A percentile compares a stretch with the other conserved stretches of the same genome.
Evolutionary conservation across 306 rosid species (phyloP).

Genomic region (Dryas alaskensis): DNA sequence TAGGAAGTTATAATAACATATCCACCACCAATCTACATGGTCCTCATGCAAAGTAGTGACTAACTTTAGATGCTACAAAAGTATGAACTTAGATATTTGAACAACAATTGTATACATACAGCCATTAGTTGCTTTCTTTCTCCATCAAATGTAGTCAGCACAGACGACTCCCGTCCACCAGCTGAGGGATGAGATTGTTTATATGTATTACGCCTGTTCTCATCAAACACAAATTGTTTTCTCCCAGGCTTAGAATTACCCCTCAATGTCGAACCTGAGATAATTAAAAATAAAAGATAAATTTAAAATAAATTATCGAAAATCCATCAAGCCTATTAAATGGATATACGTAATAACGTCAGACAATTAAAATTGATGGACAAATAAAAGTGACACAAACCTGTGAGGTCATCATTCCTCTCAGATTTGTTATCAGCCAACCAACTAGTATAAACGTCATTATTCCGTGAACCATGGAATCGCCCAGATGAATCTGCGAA

Average conservation of each 20-base stretch:
- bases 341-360: not conserved
- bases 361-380: slow-evolving; percentile 5
- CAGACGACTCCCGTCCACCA: slow-evolving; percentile 44
- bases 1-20: not conserved
- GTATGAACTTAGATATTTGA: not conserved
- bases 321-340: not conserved
- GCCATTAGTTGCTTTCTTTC: slow-evolving; percentile 56
- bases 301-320: slow-evolving; percentile 3
- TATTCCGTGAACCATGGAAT: slow-evolving; percentile 37
- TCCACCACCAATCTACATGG: not conserved
- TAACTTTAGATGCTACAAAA: slow-evolving; percentile 8
- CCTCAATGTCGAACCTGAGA: slow-evolving; percentile 40
- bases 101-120: slow-evolving; percentile 38
- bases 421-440: slow-evolving; percentile 44
- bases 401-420: slow-evolving; percentile 50
- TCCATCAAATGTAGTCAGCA: slow-evolving; percentile 51
- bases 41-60: slow-evolving; percentile 6
- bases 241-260: slow-evolving; percentile 43
- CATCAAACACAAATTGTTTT: slow-evolving; percentile 47
- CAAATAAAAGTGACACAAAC: slow-evolving; percentile 25
- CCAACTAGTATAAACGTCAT: slow-evolving; percentile 41
- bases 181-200: slow-evolving; percentile 31
- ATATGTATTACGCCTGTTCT: slow-evolving; percentile 58
- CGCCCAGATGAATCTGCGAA: slow-evolving; percentile 42
- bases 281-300: not conserved